Evolutionary conservation across 371 early-diverging fungal species (phyloP).

Genomic region (Batrachochytrium dendrobatidis): DNA sequence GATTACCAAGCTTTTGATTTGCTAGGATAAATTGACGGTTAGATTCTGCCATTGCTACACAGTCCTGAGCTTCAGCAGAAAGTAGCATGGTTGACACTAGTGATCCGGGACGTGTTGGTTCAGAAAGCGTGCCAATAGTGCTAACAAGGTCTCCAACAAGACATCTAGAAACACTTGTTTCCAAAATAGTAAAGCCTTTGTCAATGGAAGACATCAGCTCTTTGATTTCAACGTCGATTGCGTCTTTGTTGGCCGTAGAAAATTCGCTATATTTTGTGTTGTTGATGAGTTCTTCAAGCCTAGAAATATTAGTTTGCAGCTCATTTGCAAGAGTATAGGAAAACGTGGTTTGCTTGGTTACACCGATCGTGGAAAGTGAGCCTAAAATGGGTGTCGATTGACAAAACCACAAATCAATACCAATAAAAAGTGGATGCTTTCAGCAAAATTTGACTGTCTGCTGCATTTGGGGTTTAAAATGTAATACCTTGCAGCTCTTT

Average conservation of each 20-base stretch:
- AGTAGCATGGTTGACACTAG: conserved; percentile 8
- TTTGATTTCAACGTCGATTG: neutral
- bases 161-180: conserved; percentile 3
- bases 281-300: no score
- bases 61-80: conserved; percentile 17
- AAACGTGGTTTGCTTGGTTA: no score
- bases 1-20: conserved; percentile 7
- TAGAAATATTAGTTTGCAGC: no score
- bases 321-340: no score
- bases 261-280: no score
- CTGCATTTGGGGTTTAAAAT: no score
- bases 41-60: conserved; percentile 11
- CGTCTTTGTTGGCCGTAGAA: no score
- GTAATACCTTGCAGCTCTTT: neutral
- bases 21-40: conserved; percentile 17
- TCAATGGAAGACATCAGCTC: neutral
- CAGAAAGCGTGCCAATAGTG: conserved; percentile 11
- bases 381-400: no score
- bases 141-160: neutral
- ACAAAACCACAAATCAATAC: no score
- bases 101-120: conserved; percentile 13
- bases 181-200: conserved; percentile 11
- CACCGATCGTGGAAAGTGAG: no score
- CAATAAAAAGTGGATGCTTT: no score
- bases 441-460: no score